Evolutionary conservation across 1,284 basidiomycete species (phyloP).

Genomic region (Wolfiporia cocos): DNA sequence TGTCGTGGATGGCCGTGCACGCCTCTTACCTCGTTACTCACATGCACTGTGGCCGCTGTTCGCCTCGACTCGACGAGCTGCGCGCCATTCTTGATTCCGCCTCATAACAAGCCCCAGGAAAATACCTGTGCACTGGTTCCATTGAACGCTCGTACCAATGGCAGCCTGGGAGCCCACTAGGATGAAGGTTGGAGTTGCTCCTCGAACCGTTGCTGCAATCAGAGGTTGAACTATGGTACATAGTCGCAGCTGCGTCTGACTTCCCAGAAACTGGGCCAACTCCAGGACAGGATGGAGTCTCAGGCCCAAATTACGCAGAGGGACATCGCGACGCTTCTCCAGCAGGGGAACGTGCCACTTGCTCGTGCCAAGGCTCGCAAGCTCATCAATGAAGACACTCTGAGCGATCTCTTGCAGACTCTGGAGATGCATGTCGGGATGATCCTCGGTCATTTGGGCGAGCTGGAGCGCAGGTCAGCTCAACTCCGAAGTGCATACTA

Average conservation of each 20-base stretch:
- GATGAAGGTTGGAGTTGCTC: constrained; percentile 36
- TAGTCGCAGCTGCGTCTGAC: constrained; percentile 60
- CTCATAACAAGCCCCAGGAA: too few species aligned
- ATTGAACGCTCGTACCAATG: constrained; percentile 7
- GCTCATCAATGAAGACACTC: constrained; percentile 55
- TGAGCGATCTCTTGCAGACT: constrained; percentile 54
- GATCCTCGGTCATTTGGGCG: constrained; percentile 49
- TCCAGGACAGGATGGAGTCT: constrained; percentile 64
- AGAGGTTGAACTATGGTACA: constrained; percentile 1
- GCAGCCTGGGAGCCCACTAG: constrained; percentile 36
- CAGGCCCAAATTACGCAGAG: constrained; percentile 51
- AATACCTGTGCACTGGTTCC: too few species aligned
- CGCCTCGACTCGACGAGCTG: too few species aligned
- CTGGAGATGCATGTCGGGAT: constrained; percentile 62
- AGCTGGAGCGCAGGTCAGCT: constrained; percentile 47
- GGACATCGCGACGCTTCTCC: constrained; percentile 61
- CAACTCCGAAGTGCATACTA: neutral
- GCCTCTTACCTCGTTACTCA: too few species aligned
- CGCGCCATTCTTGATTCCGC: too few species aligned
- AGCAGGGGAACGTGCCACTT: constrained; percentile 50
- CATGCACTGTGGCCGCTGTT: too few species aligned
- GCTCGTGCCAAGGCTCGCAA: constrained; percentile 67
- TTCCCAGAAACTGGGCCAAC: constrained; percentile 58
- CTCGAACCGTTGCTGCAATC: neutral
- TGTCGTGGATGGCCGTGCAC: too few species aligned